Evolutionary conservation across 2,329 filamentous ascomycete genomes (phyloP).

Genomic region (Pseudogymnoascus sp.): DNA sequence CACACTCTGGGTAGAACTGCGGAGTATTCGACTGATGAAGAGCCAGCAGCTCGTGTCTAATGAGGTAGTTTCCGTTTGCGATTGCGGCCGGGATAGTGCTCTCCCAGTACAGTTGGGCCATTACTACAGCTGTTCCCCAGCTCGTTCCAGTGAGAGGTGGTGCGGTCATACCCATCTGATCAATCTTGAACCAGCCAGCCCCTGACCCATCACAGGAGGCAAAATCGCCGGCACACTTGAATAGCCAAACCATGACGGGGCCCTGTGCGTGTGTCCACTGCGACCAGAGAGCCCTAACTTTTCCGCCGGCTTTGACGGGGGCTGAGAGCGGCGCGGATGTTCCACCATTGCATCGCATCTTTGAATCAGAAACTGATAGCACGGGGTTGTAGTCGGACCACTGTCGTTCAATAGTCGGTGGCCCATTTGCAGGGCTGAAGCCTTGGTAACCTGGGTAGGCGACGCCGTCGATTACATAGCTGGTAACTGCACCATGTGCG

Average conservation of each 20-base stretch:
- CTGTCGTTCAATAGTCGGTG: conserved; percentile 49
- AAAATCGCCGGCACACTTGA: conserved; percentile 45
- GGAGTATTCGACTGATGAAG: conserved; percentile 45
- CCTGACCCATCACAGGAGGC: conserved; percentile 43
- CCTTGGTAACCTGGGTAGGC: conserved; percentile 41
- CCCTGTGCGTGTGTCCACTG: conserved; percentile 55
- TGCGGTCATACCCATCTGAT: conserved; percentile 44
- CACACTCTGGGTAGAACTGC: conserved; percentile 52
- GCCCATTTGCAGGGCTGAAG: conserved; percentile 41
- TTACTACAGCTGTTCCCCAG: conserved; percentile 43
- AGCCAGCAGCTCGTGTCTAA: conserved; percentile 50
- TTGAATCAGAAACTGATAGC: conserved; percentile 39
- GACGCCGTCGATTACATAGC: conserved; percentile 40
- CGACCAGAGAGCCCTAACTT: conserved; percentile 43
- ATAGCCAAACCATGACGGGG: conserved; percentile 52
- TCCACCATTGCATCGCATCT: conserved; percentile 51
- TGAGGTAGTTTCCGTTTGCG: conserved; percentile 47
- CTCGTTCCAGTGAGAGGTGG: conserved; percentile 37
- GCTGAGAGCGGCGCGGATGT: conserved; percentile 40
- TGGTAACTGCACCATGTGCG: conserved; percentile 37
- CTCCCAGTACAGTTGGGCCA: conserved; percentile 40
- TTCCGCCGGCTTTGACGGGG: conserved; percentile 39
- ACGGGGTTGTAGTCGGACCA: conserved; percentile 52
- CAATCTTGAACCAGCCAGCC: conserved; percentile 53
- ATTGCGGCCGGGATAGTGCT: conserved; percentile 43